These are phyloP conservation scores for Cladosporium sp. DNA, from an alignment of 2,329 filamentous ascomycete genomes.

Conservation along the genomic window DNA sequence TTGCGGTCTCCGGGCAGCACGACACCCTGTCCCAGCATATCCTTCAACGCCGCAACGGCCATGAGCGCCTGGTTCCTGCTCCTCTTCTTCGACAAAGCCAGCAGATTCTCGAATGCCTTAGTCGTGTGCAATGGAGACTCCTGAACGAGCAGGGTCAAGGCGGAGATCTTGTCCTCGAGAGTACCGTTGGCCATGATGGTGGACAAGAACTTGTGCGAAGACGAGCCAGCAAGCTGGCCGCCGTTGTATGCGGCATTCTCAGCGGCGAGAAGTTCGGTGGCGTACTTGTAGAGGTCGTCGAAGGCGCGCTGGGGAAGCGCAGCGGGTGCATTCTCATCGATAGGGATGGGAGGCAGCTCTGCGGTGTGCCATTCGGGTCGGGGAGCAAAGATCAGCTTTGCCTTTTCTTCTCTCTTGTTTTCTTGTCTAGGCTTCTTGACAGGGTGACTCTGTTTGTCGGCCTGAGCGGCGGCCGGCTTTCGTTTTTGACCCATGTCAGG, in stretches of 20 bases:
- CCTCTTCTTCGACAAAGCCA: conserved; percentile 84
- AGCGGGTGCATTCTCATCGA: conserved; percentile 28
- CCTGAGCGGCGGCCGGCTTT: conserved; percentile 33
- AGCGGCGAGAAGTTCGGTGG: conserved; percentile 70
- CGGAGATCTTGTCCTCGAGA: conserved; percentile 93
- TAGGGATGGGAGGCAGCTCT: conserved; percentile 53
- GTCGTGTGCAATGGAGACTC: conserved; percentile 93
- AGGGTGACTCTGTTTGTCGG: conserved; percentile 24
- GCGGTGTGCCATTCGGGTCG: conserved; percentile 68
- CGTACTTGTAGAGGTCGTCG: conserved; percentile 66
- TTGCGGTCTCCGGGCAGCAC: conserved; percentile 81
- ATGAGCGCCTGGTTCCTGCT: conserved; percentile 90
- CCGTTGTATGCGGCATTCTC: conserved; percentile 76
- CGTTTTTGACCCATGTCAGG: conserved; percentile 40
- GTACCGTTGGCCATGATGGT: conserved; percentile 97
- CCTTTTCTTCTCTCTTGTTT: conserved; percentile 28
- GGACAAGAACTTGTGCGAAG: conserved; percentile 92
- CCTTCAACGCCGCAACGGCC: conserved; percentile 89
- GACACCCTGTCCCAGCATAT: conserved; percentile 86
- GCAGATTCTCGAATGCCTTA: conserved; percentile 81
- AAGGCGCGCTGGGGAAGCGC: conserved; percentile 50
- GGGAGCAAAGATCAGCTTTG: conserved; percentile 51
- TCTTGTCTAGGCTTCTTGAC: conserved; percentile 26
- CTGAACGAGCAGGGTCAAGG: conserved; percentile 88
- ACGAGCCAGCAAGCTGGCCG: conserved; percentile 71